Conservation (phyloP, 2,329 filamentous ascomycete species). For the Alternaria burnsii region DNA sequence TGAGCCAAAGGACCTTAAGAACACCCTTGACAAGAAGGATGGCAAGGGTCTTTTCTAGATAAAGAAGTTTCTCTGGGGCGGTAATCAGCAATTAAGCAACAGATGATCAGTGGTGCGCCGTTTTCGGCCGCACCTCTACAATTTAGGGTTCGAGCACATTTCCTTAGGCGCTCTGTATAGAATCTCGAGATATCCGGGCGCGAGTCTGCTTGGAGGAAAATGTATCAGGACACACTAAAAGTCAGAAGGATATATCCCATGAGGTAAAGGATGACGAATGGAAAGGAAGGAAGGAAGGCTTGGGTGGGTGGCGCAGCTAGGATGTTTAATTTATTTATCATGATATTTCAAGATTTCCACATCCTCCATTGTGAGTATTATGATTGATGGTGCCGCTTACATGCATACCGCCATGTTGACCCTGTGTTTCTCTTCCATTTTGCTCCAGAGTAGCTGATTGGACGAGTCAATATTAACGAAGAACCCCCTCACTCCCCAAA, state of each 20-base stretch:
- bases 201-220: not conserved
- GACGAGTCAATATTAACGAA: constrained; percentile 20
- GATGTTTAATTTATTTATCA: not conserved
- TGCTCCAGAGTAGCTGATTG: not conserved
- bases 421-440: not conserved
- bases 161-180: not conserved
- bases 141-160: not conserved
- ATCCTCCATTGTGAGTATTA: not conserved
- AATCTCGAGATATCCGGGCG: constrained; percentile 2
- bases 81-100: not conserved
- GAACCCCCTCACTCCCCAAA: constrained; percentile 15
- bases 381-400: not conserved
- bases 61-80: not conserved
- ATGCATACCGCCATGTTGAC: not conserved
- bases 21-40: constrained; percentile 27
- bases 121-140: not conserved
- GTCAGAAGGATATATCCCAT: not conserved
- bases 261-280: not conserved
- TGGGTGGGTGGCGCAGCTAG: not conserved
- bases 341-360: not conserved
- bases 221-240: not conserved
- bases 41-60: constrained; percentile 31
- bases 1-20: constrained; percentile 39
- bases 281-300: not conserved
- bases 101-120: not conserved